phyloP scores from a whole-genome alignment of 495 filamentous ascomycete genomes.

The Daldinia decipiens region DNA sequence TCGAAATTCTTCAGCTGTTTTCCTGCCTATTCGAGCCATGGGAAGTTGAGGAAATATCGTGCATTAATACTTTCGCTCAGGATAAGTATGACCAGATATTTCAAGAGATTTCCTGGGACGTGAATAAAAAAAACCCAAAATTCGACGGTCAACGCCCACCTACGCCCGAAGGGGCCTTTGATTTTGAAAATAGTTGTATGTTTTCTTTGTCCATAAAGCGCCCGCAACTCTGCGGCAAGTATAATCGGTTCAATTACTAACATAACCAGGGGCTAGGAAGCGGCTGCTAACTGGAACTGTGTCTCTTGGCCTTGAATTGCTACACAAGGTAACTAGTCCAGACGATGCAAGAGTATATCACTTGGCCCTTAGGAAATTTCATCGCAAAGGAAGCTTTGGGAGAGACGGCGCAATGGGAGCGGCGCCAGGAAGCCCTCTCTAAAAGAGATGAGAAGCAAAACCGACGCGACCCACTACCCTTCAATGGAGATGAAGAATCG shows the following conservation, averaged over 20 bases:
- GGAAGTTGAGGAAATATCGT: background rate
- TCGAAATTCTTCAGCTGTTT: background rate
- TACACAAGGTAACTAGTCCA: background rate
- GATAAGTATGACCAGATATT: background rate
- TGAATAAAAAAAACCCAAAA: background rate
- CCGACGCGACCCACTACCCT: background rate
- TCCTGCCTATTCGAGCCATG: background rate
- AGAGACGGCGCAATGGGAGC: background rate
- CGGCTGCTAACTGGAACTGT: background rate
- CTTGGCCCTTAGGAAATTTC: background rate
- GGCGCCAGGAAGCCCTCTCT: background rate
- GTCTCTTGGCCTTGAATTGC: background rate
- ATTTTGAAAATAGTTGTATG: background rate
- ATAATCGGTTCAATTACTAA: background rate
- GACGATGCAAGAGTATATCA: background rate
- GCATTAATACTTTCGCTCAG: constrained; percentile 4
- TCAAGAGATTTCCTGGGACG: background rate
- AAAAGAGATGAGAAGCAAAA: background rate
- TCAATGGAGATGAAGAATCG: background rate
- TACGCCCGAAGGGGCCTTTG: background rate
- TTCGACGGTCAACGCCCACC: background rate
- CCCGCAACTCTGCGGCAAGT: background rate
- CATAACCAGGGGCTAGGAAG: background rate
- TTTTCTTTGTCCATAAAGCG: background rate
- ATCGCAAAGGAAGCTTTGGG: background rate